These are phyloP conservation scores for Backusella psychrophila DNA, from an alignment of 192 early-diverging fungal genomes.

Conservation along the genomic window DNA sequence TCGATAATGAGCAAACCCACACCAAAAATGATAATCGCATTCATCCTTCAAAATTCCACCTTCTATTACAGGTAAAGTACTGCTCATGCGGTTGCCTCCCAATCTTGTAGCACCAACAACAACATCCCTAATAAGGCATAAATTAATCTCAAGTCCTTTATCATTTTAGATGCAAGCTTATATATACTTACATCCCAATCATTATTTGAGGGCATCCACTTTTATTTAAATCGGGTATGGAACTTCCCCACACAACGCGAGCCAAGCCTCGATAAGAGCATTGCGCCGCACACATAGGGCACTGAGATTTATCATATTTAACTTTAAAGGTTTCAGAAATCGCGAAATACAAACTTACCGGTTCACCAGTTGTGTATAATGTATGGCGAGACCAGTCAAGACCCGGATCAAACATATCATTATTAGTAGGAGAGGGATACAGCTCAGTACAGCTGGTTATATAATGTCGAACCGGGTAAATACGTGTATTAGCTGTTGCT, in stretches of 20 bases:
- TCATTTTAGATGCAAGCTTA: too few relatives aligned
- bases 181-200: constrained; percentile 18
- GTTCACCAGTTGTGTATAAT: constrained; percentile 26
- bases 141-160: not conserved
- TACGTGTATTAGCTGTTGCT: not conserved
- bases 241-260: constrained; percentile 28
- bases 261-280: constrained; percentile 22
- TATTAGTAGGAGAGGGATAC: constrained; percentile 24
- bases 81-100: constrained; percentile 1
- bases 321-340: not conserved
- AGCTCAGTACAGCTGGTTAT: constrained; percentile 15
- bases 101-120: constrained; percentile 15
- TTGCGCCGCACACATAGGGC: constrained; percentile 28
- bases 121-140: constrained; percentile 2
- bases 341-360: not conserved
- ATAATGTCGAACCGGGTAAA: not conserved
- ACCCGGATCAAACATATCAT: constrained; percentile 25
- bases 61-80: not conserved
- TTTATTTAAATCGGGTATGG: constrained; percentile 22
- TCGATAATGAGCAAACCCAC: constrained; percentile 12
- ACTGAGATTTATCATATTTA: not conserved
- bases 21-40: constrained; percentile 22
- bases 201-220: constrained; percentile 24
- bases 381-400: constrained; percentile 21
- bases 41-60: constrained; percentile 20